These are phyloP conservation scores for Epithemia pelagica DNA, from an alignment of 108 stramenopile species.

Conservation along the genomic window DNA sequence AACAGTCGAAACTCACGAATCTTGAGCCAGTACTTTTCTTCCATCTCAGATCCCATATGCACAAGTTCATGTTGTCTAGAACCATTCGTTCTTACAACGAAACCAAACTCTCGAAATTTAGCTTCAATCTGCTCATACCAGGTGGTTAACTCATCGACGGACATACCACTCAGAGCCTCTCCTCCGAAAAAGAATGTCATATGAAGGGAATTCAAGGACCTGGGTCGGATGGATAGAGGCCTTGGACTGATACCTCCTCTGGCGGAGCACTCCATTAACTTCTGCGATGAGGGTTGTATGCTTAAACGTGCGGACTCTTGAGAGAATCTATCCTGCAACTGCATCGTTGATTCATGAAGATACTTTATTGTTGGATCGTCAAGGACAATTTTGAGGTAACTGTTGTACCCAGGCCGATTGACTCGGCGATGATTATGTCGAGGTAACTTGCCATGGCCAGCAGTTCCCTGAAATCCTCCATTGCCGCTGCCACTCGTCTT, in stretches of 20 bases:
- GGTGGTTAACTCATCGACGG: conserved; percentile 23
- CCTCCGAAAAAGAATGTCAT: conserved; percentile 63
- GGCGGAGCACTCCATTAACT: neutral
- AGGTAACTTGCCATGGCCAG: no score
- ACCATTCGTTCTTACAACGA: neutral
- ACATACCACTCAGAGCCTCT: conserved; percentile 29
- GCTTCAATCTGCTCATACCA: conserved; percentile 30
- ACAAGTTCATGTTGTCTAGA: neutral
- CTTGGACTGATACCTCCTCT: neutral
- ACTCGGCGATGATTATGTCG: neutral
- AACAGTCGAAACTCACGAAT: conserved; percentile 29
- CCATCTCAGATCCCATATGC: no score
- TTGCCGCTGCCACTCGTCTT: no score
- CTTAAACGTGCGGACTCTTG: neutral
- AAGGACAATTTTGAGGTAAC: conserved; percentile 48
- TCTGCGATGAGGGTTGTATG: neutral
- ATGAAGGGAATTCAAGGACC: conserved; percentile 36
- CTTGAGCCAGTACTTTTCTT: conserved; percentile 19
- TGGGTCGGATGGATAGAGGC: conserved; percentile 26
- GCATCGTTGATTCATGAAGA: conserved; percentile 18
- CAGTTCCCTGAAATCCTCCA: no score
- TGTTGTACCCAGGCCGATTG: conserved; percentile 27
- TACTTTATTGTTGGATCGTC: conserved; percentile 24
- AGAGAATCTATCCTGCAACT: conserved; percentile 6
- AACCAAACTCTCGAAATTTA: conserved; percentile 10